Evolutionary conservation across 1,284 basidiomycete species (phyloP).

Genomic region (Microbotryum violaceum): DNA sequence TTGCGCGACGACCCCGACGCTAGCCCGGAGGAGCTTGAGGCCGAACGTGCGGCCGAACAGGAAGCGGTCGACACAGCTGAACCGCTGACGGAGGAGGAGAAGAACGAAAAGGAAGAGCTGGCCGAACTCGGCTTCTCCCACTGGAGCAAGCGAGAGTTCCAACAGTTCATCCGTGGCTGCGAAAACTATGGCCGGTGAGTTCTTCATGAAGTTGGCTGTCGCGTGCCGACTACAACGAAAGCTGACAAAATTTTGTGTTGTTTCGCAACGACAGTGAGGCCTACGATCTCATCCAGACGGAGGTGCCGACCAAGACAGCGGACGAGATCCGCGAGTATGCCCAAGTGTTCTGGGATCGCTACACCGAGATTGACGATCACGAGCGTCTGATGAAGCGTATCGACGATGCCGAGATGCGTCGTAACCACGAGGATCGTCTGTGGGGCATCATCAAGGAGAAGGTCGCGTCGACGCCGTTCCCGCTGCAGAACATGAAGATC

Average conservation of each 20-base stretch:
- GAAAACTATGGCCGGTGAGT: conserved; percentile 70
- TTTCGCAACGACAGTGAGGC: conserved; percentile 50
- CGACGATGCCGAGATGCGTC: conserved; percentile 62
- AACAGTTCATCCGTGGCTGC: conserved; percentile 75
- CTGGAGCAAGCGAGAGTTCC: conserved; percentile 90
- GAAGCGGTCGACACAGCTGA: conserved; percentile 80
- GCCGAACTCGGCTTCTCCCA: conserved; percentile 69
- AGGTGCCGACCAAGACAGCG: conserved; percentile 63
- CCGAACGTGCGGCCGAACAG: conserved; percentile 71
- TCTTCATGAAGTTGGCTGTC: not conserved
- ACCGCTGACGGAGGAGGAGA: conserved; percentile 72
- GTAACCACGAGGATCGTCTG: conserved; percentile 32
- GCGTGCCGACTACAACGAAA: not conserved
- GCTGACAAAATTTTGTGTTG: not conserved
- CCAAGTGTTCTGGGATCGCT: conserved; percentile 80
- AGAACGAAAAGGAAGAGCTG: conserved; percentile 69
- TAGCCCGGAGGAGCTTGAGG: conserved; percentile 75
- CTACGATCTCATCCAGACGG: conserved; percentile 70
- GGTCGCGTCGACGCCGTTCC: conserved; percentile 69
- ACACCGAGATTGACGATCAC: conserved; percentile 74
- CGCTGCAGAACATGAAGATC: conserved; percentile 90
- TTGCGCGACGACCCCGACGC: conserved; percentile 61
- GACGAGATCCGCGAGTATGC: conserved; percentile 77
- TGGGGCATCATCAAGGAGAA: conserved; percentile 58
- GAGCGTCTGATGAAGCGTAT: conserved; percentile 73